These are phyloP conservation scores for Raffaelea deltoideospora DNA, from an alignment of 2,329 filamentous ascomycete genomes.

Conservation along the genomic window DNA sequence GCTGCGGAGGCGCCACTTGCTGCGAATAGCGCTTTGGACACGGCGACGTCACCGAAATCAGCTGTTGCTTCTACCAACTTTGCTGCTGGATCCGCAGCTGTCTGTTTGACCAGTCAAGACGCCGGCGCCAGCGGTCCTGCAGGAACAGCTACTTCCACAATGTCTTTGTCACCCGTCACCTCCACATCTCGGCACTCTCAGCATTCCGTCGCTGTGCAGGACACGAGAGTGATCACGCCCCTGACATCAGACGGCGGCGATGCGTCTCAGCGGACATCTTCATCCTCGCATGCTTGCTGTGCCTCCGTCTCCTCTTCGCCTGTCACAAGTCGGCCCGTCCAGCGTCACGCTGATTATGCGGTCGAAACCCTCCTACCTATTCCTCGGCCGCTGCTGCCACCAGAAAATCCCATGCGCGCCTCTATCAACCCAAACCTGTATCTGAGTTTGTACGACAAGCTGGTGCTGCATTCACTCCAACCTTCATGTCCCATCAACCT, in stretches of 20 bases:
- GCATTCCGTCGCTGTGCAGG: slow-evolving; percentile 4
- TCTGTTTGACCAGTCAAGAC: too few species aligned
- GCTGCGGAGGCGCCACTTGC: too few species aligned
- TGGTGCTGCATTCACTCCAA: slow-evolving; percentile 63
- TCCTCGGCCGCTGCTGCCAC: slow-evolving; percentile 56
- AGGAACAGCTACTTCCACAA: too few species aligned
- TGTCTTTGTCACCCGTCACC: too few species aligned
- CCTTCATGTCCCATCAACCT: slow-evolving; percentile 84
- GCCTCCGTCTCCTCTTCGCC: background rate
- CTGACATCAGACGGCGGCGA: slow-evolving; percentile 22
- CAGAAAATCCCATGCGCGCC: slow-evolving; percentile 59
- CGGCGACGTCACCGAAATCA: too few species aligned
- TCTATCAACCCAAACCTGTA: slow-evolving; percentile 64
- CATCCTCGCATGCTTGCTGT: too few species aligned
- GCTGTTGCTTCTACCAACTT: too few species aligned
- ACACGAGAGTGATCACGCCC: slow-evolving; percentile 23
- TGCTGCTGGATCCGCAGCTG: too few species aligned
- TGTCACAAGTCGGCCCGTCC: too few species aligned
- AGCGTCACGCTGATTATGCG: slow-evolving; percentile 22
- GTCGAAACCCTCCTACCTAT: slow-evolving; percentile 55
- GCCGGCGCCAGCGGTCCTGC: too few species aligned
- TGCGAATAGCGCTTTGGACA: too few species aligned
- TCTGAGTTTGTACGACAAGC: slow-evolving; percentile 75
- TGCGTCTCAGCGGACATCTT: background rate
- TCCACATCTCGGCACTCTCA: slow-evolving; percentile 9